Evolutionary conservation across 2,329 filamentous ascomycete genomes (phyloP), one percentile per base, ranked within the genome.

Genomic region (Penicillium sp.): DNA sequence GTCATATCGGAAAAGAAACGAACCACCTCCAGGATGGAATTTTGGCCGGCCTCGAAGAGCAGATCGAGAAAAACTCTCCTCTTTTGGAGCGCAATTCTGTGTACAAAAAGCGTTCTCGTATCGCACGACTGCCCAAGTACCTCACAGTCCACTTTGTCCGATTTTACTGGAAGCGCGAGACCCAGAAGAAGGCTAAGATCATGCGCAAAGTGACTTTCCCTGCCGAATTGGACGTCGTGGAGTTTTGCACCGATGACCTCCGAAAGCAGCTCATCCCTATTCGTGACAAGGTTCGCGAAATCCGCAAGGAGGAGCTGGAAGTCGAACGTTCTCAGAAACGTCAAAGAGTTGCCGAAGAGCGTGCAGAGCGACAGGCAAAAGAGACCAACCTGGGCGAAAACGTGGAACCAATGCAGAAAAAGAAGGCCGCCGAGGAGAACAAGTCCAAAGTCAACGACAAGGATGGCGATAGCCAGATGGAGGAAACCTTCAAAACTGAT

Each of bases 181-280:
- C 90, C 4, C 89, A 95, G 75, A 97, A 97, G 81, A 99, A 99
- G 82, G 92, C 93, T 64, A 99, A 99, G 82, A 99, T 99, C 67
- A 93, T 99, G 90, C 90, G 92, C 72, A 99, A 97, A 78, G 94
- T 99, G 55, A 93, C 91, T 0, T 99, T 99, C 72, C 93, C 93
- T 7, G 87, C 90, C 49, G 94, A 99, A 75, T 80, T 99, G 34
- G 94, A 99, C 69, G 86, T 90, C 38, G 87, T 96, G 22, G 94
- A 99, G 72, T 97, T 96, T 76, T 99, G 94, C 75, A 93, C 92
- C 13, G 92, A 97, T 26, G 88, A 94, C 51, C 81, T 99, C 60
- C 89, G 86, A 73, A 87, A 88, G 70, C 85, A 89, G 65, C 82
- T 99, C 43, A 80, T 97, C 45, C 95, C 94, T 1, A 88, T 99